Evolutionary conservation across 805 yeast species (phyloP).

Genomic region (Candida jianshihensis): DNA sequence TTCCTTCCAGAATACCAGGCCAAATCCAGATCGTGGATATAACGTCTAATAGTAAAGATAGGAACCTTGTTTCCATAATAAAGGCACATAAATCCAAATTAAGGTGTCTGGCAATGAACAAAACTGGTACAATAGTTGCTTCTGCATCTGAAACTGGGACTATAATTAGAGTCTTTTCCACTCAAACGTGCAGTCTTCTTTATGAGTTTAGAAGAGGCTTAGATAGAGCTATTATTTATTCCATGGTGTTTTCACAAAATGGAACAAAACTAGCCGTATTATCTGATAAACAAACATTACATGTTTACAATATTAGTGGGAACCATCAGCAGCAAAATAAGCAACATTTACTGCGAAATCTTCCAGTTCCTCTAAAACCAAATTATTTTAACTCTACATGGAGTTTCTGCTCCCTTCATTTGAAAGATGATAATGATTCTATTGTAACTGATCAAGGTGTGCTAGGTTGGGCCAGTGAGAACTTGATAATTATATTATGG

Average conservation of each 20-base stretch:
- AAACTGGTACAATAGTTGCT: slow-evolving; percentile 63
- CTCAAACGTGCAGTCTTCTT: slow-evolving; percentile 59
- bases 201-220: slow-evolving; percentile 86
- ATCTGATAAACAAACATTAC: slow-evolving; percentile 85
- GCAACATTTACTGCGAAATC: slow-evolving; percentile 55
- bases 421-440: slow-evolving; percentile 25
- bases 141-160: slow-evolving; percentile 83
- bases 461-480: slow-evolving; percentile 69
- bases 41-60: slow-evolving; percentile 55
- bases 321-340: slow-evolving; percentile 36
- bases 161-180: slow-evolving; percentile 64
- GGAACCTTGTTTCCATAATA: slow-evolving; percentile 58
- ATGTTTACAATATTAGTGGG: slow-evolving; percentile 56
- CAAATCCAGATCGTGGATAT: slow-evolving; percentile 78
- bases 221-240: slow-evolving; percentile 74
- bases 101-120: slow-evolving; percentile 55
- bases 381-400: slow-evolving; percentile 77
- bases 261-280: slow-evolving; percentile 75
- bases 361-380: slow-evolving; percentile 56
- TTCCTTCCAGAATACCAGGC: slow-evolving; percentile 71
- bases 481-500: slow-evolving; percentile 72
- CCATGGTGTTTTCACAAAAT: slow-evolving; percentile 77
- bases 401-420: slow-evolving; percentile 75
- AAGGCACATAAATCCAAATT: slow-evolving; percentile 71
- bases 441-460: slow-evolving; percentile 35